Percentiles rank a stretch among this genome's conserved stretches.
Evolutionary conservation across 202 grass and related monocot genomes (phyloP).

Genomic region (Digitaria exilis): DNA sequence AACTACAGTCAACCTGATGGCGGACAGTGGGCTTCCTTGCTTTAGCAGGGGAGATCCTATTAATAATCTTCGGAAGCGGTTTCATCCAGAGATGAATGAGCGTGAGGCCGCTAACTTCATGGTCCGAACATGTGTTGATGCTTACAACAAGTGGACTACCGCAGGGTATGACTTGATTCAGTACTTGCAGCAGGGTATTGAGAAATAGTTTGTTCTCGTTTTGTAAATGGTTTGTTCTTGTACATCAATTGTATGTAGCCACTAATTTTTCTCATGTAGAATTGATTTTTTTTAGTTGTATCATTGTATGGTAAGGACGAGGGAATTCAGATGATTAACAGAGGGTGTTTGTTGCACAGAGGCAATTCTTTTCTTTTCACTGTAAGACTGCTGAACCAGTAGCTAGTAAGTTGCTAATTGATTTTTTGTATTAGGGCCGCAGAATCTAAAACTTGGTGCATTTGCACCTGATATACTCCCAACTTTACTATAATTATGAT

Average conservation of each 20-base stretch:
- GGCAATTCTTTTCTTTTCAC: background rate
- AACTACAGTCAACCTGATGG: slow-evolving; percentile 90
- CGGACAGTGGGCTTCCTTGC: slow-evolving; percentile 94
- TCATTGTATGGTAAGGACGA: slow-evolving; percentile 34
- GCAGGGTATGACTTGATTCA: slow-evolving; percentile 99
- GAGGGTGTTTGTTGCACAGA: slow-evolving; percentile 32
- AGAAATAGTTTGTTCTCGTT: slow-evolving; percentile 71
- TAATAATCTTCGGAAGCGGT: slow-evolving; percentile 84
- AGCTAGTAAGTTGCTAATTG: slow-evolving; percentile 23
- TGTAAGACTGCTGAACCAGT: slow-evolving; percentile 26
- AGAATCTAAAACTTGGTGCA: slow-evolving; percentile 1
- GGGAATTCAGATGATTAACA: slow-evolving; percentile 20
- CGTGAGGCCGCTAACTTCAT: slow-evolving; percentile 97
- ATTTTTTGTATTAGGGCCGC: slow-evolving; percentile 26
- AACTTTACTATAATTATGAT: slow-evolving; percentile 8
- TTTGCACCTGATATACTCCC: background rate
- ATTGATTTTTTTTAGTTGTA: slow-evolving; percentile 37
- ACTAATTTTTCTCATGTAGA: slow-evolving; percentile 44
- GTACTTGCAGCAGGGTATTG: slow-evolving; percentile 98
- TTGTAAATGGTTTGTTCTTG: slow-evolving; percentile 55
- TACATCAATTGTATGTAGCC: slow-evolving; percentile 61
- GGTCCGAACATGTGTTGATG: slow-evolving; percentile 86
- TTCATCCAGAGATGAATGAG: slow-evolving; percentile 98
- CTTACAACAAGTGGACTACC: slow-evolving; percentile 99
- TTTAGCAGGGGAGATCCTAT: slow-evolving; percentile 97